Evolutionary conservation across 768 basidiomycete species (phyloP).

Genomic region (Lactifluus pinguis): DNA sequence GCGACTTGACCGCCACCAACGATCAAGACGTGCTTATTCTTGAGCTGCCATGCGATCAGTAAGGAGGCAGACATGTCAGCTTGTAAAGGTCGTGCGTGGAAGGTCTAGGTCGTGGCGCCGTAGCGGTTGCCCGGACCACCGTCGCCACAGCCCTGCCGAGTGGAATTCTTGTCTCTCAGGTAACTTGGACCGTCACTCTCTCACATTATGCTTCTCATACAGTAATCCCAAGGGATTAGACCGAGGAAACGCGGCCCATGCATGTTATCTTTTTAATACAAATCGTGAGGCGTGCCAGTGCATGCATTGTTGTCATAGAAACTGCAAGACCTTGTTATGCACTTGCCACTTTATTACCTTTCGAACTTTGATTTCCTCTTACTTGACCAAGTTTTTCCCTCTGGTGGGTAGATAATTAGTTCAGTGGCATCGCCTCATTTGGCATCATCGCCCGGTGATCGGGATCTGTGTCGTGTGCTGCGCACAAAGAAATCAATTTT

Average conservation of each 20-base stretch:
- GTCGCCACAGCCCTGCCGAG: neutral
- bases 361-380: neutral
- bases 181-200: neutral
- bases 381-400: neutral
- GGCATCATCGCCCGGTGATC: neutral
- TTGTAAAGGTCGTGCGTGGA: too few relatives aligned
- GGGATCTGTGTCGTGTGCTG: neutral
- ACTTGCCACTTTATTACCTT: neutral
- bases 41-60: constrained; percentile 90
- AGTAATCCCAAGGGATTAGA: neutral
- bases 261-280: neutral
- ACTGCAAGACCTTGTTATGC: neutral
- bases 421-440: too few relatives aligned
- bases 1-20: constrained; percentile 94
- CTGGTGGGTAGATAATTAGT: neutral
- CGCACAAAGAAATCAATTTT: neutral
- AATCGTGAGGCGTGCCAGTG: neutral
- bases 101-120: neutral
- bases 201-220: too few relatives aligned
- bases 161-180: neutral
- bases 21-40: constrained; percentile 72
- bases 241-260: neutral
- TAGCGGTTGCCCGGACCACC: neutral
- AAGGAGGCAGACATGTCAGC: constrained; percentile 45
- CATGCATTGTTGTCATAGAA: neutral